phyloP scores from a whole-genome alignment of 148 eudicot genomes.

The Rhododendron griersonianum region DNA sequence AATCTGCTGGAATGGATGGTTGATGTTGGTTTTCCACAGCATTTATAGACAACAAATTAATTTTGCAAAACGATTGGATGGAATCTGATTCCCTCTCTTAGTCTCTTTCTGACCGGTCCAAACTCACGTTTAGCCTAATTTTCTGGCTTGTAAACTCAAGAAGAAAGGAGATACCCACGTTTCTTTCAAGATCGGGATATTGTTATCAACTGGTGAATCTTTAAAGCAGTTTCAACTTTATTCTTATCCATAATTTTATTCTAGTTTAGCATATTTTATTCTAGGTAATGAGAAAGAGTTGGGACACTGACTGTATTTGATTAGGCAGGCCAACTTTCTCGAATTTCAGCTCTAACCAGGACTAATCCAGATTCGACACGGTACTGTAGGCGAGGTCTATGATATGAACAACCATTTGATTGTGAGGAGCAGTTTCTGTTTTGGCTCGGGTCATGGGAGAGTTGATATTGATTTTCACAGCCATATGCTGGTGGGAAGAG shows the following conservation, averaged over 20 bases:
- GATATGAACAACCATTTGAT: background rate
- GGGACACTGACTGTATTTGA: background rate
- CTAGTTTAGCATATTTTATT: background rate
- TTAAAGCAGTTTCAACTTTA: conserved; percentile 1
- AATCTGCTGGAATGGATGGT: background rate
- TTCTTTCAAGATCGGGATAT: background rate
- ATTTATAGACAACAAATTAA: background rate
- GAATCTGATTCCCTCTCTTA: conserved; percentile 6
- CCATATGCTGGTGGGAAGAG: background rate
- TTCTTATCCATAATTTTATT: background rate
- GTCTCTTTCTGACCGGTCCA: background rate
- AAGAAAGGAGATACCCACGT: background rate
- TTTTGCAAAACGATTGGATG: background rate
- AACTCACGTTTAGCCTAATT: background rate
- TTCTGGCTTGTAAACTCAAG: background rate
- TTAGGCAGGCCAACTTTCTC: background rate
- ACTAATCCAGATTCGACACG: background rate
- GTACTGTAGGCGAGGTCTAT: background rate
- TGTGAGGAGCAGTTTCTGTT: background rate
- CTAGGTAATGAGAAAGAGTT: background rate
- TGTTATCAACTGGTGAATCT: background rate
- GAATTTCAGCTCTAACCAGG: background rate
- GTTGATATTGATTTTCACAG: background rate
- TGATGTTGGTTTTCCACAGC: background rate
- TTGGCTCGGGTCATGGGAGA: background rate